Conservation (phyloP, 2,329 filamentous ascomycete species). For the Diaporthe sp. region DNA sequence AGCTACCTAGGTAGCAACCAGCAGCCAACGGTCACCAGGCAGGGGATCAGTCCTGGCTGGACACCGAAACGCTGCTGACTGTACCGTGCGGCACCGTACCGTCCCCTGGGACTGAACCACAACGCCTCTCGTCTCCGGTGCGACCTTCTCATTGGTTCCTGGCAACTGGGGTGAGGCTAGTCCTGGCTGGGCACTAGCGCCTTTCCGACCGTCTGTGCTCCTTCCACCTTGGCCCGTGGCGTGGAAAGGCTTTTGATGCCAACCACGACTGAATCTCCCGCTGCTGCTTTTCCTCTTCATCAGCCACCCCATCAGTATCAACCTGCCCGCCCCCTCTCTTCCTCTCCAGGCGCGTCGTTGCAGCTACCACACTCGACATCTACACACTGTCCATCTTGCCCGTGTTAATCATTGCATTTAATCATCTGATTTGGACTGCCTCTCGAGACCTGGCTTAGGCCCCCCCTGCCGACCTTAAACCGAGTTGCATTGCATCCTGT, state of each 20-base stretch:
- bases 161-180: slow-evolving; percentile 7
- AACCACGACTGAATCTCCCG: slow-evolving; percentile 29
- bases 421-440: slow-evolving; percentile 10
- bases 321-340: slow-evolving; percentile 15
- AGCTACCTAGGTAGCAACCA: not conserved
- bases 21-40: not conserved
- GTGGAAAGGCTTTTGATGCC: slow-evolving; percentile 40
- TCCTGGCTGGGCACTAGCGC: slow-evolving; percentile 25
- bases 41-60: not conserved
- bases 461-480: not conserved
- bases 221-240: slow-evolving; percentile 36
- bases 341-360: slow-evolving; percentile 29
- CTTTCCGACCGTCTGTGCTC: slow-evolving; percentile 16
- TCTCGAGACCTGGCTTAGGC: slow-evolving; percentile 14
- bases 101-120: not conserved
- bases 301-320: slow-evolving; percentile 27
- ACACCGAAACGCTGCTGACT: slow-evolving; percentile 1
- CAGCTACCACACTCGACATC: not conserved
- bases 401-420: slow-evolving; percentile 25
- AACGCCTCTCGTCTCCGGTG: not conserved
- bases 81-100: not conserved
- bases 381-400: not conserved
- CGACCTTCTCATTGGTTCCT: not conserved
- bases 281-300: slow-evolving; percentile 29
- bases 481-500: slow-evolving; percentile 19